Percentiles rank a stretch among this genome's conserved stretches.
These are phyloP conservation scores for Boletus semigastroideus DNA, from an alignment of 1,284 basidiomycete species.

Conservation along the genomic window DNA sequence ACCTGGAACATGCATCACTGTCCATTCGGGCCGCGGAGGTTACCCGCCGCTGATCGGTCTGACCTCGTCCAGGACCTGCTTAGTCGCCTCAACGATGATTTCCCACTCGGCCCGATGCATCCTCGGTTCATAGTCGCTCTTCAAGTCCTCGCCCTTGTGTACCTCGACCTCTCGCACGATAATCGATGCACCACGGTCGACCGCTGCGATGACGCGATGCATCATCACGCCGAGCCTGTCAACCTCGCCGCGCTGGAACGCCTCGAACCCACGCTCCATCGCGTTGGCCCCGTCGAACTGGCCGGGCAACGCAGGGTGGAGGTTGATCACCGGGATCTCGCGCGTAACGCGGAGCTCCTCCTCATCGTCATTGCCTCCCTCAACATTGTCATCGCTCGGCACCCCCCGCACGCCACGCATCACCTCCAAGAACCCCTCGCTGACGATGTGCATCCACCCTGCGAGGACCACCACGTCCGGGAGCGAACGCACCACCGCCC, in stretches of 20 bases:
- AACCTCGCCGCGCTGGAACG: constrained; percentile 82
- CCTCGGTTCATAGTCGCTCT: constrained; percentile 64
- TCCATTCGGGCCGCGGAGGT: neutral
- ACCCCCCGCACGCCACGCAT: constrained; percentile 39
- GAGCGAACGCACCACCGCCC: constrained; percentile 57
- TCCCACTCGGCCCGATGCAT: constrained; percentile 88
- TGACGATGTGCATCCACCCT: constrained; percentile 97
- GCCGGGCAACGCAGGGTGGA: constrained; percentile 94
- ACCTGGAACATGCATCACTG: constrained; percentile 6
- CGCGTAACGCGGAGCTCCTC: constrained; percentile 30
- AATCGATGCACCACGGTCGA: constrained; percentile 89
- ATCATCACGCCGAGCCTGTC: constrained; percentile 88
- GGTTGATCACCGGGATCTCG: constrained; percentile 88
- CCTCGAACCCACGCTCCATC: constrained; percentile 87
- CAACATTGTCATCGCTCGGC: neutral
- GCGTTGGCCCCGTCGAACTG: constrained; percentile 94
- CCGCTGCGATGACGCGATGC: constrained; percentile 90
- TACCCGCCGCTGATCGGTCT: constrained; percentile 9
- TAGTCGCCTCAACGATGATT: constrained; percentile 85
- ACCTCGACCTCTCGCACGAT: constrained; percentile 81
- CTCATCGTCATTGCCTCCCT: constrained; percentile 25
- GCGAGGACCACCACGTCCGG: constrained; percentile 93
- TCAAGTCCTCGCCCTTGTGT: constrained; percentile 72
- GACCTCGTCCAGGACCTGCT: constrained; percentile 59
- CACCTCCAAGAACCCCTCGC: constrained; percentile 53